phyloP scores from a whole-genome alignment of 345 rosid species.

The Aurinia saxatilis region DNA sequence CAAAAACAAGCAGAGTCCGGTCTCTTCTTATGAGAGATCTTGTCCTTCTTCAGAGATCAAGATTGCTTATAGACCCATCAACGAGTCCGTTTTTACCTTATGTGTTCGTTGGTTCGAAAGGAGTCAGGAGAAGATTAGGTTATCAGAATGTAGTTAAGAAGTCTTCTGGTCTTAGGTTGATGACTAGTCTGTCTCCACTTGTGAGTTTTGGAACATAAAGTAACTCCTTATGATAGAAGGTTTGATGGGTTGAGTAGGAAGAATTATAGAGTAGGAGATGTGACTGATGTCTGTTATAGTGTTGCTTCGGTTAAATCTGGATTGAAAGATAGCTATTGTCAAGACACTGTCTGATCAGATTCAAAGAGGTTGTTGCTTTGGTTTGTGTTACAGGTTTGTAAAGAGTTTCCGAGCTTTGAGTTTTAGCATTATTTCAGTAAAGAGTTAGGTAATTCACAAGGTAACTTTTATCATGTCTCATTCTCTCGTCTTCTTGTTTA shows the following conservation, averaged over 20 bases:
- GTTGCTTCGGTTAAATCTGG: conserved; percentile 40
- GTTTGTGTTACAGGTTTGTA: no score
- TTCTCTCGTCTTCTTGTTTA: no score
- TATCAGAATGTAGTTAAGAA: conserved; percentile 41
- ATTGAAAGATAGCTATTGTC: conserved; percentile 33
- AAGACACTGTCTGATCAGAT: conserved; percentile 73
- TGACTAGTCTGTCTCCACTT: conserved; percentile 50
- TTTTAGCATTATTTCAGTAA: no score
- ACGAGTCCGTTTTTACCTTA: no score
- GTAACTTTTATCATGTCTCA: no score
- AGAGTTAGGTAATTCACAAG: no score
- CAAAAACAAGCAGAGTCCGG: conserved; percentile 93
- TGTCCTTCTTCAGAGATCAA: conserved; percentile 76
- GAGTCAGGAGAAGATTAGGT: conserved; percentile 49
- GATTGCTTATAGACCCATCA: conserved; percentile 87
- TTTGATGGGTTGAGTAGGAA: conserved; percentile 35
- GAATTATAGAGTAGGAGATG: conserved; percentile 35
- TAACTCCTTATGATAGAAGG: conserved; percentile 49
- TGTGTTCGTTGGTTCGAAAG: conserved; percentile 52
- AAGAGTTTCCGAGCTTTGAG: no score
- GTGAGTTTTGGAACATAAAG: conserved; percentile 46
- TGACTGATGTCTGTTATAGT: conserved; percentile 35
- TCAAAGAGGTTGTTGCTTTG: conserved; percentile 52
- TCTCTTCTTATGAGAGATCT: conserved; percentile 91
- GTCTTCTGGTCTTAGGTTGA: conserved; percentile 45